Conservation (phyloP, 2,329 filamentous ascomycete species). For the Sphaceloma murrayae region DNA sequence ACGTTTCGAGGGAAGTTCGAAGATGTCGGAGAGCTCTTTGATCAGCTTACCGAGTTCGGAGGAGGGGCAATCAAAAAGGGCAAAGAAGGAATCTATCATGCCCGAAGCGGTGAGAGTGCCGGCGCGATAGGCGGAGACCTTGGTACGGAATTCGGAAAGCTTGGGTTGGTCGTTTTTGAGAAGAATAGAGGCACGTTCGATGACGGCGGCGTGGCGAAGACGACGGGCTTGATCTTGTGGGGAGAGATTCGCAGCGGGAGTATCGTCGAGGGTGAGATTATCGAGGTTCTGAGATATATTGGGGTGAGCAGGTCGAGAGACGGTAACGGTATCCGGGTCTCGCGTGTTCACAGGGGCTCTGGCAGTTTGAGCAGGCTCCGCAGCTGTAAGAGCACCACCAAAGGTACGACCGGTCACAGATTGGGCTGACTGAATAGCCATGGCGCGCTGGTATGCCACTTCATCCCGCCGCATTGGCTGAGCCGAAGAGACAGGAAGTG, state of each 20-base stretch:
- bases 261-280: conserved; percentile 22
- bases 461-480: conserved; percentile 78
- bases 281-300: conserved; percentile 20
- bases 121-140: conserved; percentile 69
- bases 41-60: conserved; percentile 78
- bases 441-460: conserved; percentile 80
- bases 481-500: conserved; percentile 63
- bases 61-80: conserved; percentile 70
- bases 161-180: conserved; percentile 68
- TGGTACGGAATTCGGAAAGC: conserved; percentile 64
- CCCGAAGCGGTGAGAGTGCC: conserved; percentile 60
- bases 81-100: conserved; percentile 79
- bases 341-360: conserved; percentile 35
- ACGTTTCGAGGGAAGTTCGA: conserved; percentile 69
- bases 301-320: conserved; percentile 26
- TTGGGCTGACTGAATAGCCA: conserved; percentile 83
- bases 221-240: conserved; percentile 73
- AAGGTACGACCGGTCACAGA: conserved; percentile 72
- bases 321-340: conserved; percentile 33
- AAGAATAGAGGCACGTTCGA: conserved; percentile 74
- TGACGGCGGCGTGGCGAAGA: conserved; percentile 71
- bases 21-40: conserved; percentile 85
- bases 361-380: conserved; percentile 32
- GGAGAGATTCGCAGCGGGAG: conserved; percentile 39
- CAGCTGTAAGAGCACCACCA: conserved; percentile 63